Base-by-base conservation (phyloP, 345 rosid genomes). In the Jatropha curcas region DNA sequence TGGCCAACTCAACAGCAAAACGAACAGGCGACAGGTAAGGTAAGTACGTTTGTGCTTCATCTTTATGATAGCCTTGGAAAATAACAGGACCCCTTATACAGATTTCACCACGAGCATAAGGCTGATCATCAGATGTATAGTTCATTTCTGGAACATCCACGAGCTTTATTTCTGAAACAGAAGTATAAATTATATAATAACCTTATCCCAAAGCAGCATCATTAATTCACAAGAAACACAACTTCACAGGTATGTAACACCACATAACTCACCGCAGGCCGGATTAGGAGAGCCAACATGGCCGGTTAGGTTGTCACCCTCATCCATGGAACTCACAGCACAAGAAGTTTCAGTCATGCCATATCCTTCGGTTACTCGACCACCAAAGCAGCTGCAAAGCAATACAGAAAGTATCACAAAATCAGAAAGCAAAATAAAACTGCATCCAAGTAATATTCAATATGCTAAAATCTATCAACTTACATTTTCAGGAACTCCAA, bases 261-360 rank as follows among this genome's bases (percentile, higher is more conserved):
- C 71, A 43, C 31, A 48, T 78, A 52, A 75, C 96, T 77, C 83
- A 95, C 99, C 99, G 65, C 99, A 95, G 24, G 97, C 84, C 53
- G 98, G 85, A 86, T 77, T 95, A 66, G 99, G 99, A 85, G 96
- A 87, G 70, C 99, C 99, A 79, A 95, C 94, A 78, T 95, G 99
- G 63, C 98, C 99, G 56, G 73, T 70, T 64, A 84, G 84, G 85
- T 76, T 88, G 86, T 89, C 94, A 72, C 82, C 75, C 80, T 78
- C 88, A 16, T 89, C 88, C 78, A 86, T 74, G 41, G 82, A n/a
- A 73, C 84, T 82, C 77, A 89, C 82, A 46, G 82, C 78, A 77
- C 92, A 86, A 56, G 94, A 82, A 46, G 89, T 86, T 78, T 89
- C 94, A 0, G 94, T 89, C 94, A 89, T 89, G 79, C 94, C 94